Conservation (phyloP, 768 basidiomycete species). For the Leucocoprinus sp. region DNA sequence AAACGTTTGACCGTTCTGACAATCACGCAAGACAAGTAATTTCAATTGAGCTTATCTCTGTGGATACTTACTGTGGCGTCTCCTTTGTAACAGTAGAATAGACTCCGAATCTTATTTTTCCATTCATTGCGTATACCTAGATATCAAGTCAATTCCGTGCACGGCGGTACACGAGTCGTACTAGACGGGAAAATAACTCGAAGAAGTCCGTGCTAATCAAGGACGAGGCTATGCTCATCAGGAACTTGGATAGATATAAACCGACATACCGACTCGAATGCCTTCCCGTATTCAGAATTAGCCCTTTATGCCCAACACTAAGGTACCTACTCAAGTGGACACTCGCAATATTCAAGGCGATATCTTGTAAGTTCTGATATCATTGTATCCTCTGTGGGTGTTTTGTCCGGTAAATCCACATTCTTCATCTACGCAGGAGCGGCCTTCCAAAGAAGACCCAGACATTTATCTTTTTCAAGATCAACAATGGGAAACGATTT, state of each 20-base stretch:
- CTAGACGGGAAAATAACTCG: not conserved
- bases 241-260: slow-evolving; percentile 1
- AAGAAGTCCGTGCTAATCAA: not conserved
- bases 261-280: too few relatives aligned
- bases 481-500: slow-evolving; percentile 36
- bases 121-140: not conserved
- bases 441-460: slow-evolving; percentile 51
- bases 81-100: too few relatives aligned
- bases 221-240: not conserved
- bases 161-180: not conserved
- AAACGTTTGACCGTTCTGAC: too few relatives aligned
- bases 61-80: too few relatives aligned
- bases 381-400: not conserved
- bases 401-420: not conserved
- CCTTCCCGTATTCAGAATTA: not conserved
- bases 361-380: slow-evolving; percentile 28
- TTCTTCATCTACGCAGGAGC: slow-evolving; percentile 24
- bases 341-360: slow-evolving; percentile 37
- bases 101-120: not conserved
- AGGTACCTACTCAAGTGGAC: slow-evolving; percentile 1
- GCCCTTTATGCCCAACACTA: not conserved
- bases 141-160: not conserved
- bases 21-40: too few relatives aligned
- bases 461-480: slow-evolving; percentile 44
- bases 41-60: too few relatives aligned